Evolutionary conservation across 768 basidiomycete genomes (phyloP).

Genomic region (Boletus tomentosulus): DNA sequence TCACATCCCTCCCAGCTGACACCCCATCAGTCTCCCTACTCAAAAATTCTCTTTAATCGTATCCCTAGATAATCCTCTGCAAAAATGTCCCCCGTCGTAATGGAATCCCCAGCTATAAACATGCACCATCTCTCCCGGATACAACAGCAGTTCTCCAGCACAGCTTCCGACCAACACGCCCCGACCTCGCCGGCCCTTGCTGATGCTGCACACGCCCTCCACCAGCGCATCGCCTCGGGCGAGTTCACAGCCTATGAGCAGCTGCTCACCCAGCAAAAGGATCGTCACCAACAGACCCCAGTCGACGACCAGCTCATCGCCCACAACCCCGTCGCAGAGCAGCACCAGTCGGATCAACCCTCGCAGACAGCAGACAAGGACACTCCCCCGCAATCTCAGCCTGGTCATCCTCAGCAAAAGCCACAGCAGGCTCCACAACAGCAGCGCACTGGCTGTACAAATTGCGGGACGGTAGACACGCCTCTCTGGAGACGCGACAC

Average conservation of each 20-base stretch:
- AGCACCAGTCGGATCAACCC: constrained; percentile 15
- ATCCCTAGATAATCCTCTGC: constrained; percentile 29
- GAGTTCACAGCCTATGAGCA: constrained; percentile 32
- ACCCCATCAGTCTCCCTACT: constrained; percentile 17
- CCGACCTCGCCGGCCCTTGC: constrained; percentile 18
- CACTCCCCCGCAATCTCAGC: constrained; percentile 24
- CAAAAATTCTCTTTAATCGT: constrained; percentile 26
- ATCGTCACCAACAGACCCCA: constrained; percentile 20
- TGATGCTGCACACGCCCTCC: constrained; percentile 25
- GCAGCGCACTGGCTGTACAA: constrained; percentile 51
- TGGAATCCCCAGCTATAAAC: constrained; percentile 50
- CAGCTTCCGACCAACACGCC: constrained; percentile 30
- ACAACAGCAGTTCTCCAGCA: constrained; percentile 41
- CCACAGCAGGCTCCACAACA: constrained; percentile 32
- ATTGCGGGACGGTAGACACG: constrained; percentile 74
- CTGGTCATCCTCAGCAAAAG: constrained; percentile 20
- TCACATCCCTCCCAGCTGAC: constrained; percentile 3
- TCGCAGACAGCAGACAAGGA: constrained; percentile 21
- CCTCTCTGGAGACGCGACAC: constrained; percentile 83
- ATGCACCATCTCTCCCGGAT: constrained; percentile 51
- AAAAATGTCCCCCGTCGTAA: constrained; percentile 55
- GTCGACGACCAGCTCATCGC: constrained; percentile 13
- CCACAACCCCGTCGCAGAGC: constrained; percentile 13
- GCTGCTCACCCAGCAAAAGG: constrained; percentile 29
- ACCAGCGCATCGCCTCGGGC: constrained; percentile 26